Evolutionary conservation across 768 basidiomycete genomes (phyloP), one percentile per base, ranked within the genome.

Genomic region (Suillus cothurnatus): DNA sequence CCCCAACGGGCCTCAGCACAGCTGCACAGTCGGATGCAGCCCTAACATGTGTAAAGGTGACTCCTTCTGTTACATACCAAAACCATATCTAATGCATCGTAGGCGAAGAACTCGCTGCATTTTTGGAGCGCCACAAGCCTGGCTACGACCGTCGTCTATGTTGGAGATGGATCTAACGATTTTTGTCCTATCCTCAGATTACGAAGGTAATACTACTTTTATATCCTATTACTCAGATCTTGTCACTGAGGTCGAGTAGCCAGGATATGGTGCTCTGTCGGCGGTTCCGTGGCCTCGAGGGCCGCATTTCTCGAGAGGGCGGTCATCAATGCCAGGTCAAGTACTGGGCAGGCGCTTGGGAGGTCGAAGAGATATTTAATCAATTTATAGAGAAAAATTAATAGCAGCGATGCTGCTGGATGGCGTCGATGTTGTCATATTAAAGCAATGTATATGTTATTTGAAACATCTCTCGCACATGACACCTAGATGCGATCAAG

Each of bases 11-110:
- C 88, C 88, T 2, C 94, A 94, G 65, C 97, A 99, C 76, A 74
- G 72, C 8, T 99, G 97, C 78, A 81, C 80, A 52, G 84, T 97
- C 61, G 97, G 97, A 7, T 99, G 97, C 81, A 89, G 89, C 64
- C 86, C 90, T 17, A 99, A 99, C 81, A 97, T 99, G 96, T 99
- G 97, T 83, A 99, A 99, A 82, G 94, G 94, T 64, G 23, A 19
- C 26, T n/a, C 28, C 36, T 56, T 6, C 17, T 19, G 21, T 28
- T 50, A 15, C 7, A 28, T 47, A 14, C 41, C 62, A n/a, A 34
- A 15, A 6, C 14, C 45, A 47, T 63, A 26, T 38, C 38, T 15
- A 47, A 61, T 7, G n/a, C 45, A 58, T 9, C 8, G 28, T 7
- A 95, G 96, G 97, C n/a, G 90, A 93, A 67, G 97, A 99, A 74